A percentile compares a stretch with the other conserved stretches of the same genome.
phyloP scores from a whole-genome alignment of 441 rosid species.

The Biscutella laevigata region DNA sequence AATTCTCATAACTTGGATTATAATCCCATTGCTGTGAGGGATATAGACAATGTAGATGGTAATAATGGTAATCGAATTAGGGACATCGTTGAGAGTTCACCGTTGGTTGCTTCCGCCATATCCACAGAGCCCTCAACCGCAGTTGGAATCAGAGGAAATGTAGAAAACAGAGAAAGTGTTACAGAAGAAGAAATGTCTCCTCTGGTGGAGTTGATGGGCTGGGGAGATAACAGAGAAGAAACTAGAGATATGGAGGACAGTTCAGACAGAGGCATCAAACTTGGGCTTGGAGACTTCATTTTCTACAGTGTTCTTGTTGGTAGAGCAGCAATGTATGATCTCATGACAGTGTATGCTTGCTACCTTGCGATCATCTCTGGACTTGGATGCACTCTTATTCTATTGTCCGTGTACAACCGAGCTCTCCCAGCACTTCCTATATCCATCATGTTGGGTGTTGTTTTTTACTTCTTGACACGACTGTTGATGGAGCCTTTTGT shows the following conservation, averaged over 20 bases:
- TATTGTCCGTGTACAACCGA: slow-evolving; percentile 64
- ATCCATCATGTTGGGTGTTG: slow-evolving; percentile 68
- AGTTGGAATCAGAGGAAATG: slow-evolving; percentile 32
- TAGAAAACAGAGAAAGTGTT: slow-evolving; percentile 20
- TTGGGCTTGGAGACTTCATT: slow-evolving; percentile 93
- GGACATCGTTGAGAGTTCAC: slow-evolving; percentile 43
- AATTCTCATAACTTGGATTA: slow-evolving; percentile 25
- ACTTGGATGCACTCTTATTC: slow-evolving; percentile 89
- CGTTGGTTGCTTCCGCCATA: slow-evolving; percentile 39
- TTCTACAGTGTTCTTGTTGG: slow-evolving; percentile 98
- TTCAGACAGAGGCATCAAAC: slow-evolving; percentile 58
- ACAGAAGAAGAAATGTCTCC: slow-evolving; percentile 75
- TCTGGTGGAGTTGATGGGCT: slow-evolving; percentile 46
- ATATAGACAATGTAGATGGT: slow-evolving; percentile 28
- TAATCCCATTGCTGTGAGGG: slow-evolving; percentile 23
- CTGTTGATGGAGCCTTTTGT: slow-evolving; percentile 86
- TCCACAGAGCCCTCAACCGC: slow-evolving; percentile 42
- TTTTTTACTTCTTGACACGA: slow-evolving; percentile 88
- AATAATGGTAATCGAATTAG: slow-evolving; percentile 24
- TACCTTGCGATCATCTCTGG: slow-evolving; percentile 93
- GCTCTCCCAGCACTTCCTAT: slow-evolving; percentile 96
- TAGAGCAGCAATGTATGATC: slow-evolving; percentile 96
- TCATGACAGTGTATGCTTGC: slow-evolving; percentile 93
- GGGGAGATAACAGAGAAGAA: slow-evolving; percentile 39
- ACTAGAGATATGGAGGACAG: slow-evolving; percentile 27